These are phyloP conservation scores for Thelephora aurantiotincta DNA, from an alignment of 768 basidiomycete species.

Conservation along the genomic window DNA sequence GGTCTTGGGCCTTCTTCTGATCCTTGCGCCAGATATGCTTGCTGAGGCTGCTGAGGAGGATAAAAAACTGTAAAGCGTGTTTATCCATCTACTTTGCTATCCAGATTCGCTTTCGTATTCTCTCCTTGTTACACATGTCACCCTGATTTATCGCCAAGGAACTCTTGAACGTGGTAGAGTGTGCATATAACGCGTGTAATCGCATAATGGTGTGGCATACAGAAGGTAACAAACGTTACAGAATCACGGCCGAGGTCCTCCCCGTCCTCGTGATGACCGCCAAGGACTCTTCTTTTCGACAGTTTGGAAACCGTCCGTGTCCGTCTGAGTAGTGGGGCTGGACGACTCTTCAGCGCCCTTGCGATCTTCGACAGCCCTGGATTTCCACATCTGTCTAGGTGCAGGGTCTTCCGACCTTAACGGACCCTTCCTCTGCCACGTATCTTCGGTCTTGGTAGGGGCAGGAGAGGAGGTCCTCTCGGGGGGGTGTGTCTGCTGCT, in stretches of 20 bases:
- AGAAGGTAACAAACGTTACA: no score
- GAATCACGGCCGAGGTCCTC: no score
- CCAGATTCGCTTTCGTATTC: no score
- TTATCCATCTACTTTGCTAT: no score
- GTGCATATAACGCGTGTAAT: no score
- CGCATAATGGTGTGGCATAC: no score
- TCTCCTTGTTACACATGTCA: no score
- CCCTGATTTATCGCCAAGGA: no score
- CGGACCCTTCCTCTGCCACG: background rate
- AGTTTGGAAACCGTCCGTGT: constrained; percentile 63
- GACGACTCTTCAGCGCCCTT: constrained; percentile 9
- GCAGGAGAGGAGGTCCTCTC: background rate
- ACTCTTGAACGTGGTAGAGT: no score
- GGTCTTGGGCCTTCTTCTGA: background rate
- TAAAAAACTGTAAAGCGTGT: constrained; percentile 3
- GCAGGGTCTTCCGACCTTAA: constrained; percentile 2
- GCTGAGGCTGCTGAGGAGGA: constrained; percentile 32
- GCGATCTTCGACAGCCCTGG: constrained; percentile 2
- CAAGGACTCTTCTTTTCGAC: constrained; percentile 30
- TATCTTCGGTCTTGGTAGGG: background rate
- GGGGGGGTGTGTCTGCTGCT: background rate
- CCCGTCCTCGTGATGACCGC: constrained; percentile 10
- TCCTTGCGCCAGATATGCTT: constrained; percentile 23
- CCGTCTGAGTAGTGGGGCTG: constrained; percentile 22
- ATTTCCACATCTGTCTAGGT: constrained; percentile 1